These are phyloP conservation scores for Begonia loranthoides DNA, from an alignment of 306 rosid genomes.

Conservation along the genomic window DNA sequence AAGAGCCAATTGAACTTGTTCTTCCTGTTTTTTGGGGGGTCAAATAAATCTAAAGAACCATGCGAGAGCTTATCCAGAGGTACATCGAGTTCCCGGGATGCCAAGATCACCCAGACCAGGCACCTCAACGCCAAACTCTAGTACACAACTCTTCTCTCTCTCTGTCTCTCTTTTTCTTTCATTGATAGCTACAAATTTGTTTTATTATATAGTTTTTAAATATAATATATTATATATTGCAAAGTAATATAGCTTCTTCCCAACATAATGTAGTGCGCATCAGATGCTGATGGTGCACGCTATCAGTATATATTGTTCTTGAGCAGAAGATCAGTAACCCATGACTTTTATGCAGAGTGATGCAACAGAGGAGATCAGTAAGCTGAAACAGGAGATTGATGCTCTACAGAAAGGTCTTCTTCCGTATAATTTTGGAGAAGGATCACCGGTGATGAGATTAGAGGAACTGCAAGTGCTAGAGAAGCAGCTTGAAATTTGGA, in stretches of 20 bases:
- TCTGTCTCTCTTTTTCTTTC: background rate
- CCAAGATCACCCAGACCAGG: slow-evolving; percentile 30
- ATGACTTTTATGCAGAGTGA: slow-evolving; percentile 1
- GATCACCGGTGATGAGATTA: slow-evolving; percentile 35
- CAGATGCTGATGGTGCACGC: too few relatives aligned
- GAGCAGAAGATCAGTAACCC: too few relatives aligned
- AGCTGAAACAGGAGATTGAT: slow-evolving; percentile 55
- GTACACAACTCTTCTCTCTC: slow-evolving; percentile 18
- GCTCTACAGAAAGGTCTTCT: slow-evolving; percentile 56
- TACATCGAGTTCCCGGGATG: slow-evolving; percentile 44
- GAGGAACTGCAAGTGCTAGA: slow-evolving; percentile 65
- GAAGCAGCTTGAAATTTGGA: slow-evolving; percentile 83
- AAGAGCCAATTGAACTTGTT: too few relatives aligned
- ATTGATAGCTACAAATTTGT: background rate
- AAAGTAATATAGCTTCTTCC: too few relatives aligned
- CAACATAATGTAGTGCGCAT: too few relatives aligned
- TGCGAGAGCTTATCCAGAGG: slow-evolving; percentile 72
- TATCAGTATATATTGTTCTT: too few relatives aligned
- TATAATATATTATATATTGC: too few relatives aligned
- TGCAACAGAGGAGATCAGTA: slow-evolving; percentile 41
- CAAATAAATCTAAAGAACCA: slow-evolving; percentile 25
- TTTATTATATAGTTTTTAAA: too few relatives aligned
- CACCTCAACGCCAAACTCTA: slow-evolving; percentile 25
- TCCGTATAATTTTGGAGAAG: slow-evolving; percentile 63
- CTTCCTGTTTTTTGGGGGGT: too few relatives aligned